Base-by-base conservation (phyloP, 176 grass and related monocot species). In the Avena eriantha region DNA sequence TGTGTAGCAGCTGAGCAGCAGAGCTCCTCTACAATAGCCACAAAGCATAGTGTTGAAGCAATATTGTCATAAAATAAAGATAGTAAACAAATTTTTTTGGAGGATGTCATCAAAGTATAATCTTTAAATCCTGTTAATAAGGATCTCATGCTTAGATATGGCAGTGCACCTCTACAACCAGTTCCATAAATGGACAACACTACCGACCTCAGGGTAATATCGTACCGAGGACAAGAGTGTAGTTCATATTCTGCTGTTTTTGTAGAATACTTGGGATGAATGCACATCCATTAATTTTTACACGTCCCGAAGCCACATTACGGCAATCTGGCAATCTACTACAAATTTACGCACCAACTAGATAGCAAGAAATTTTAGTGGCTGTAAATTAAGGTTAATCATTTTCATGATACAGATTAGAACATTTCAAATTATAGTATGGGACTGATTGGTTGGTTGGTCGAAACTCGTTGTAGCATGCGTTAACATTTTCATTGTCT, bases 1-100 rank as follows among this genome's bases (percentile, higher is more conserved):
- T 84, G 70, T 91, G 84, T 31, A 89, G 84, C 76, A 83, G 55
- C 36, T 85, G 85, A 46, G 72, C 54, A 84, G 74, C 75, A 77
- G 82, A 91, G 18, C 51, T 78, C 82, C 77, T 88, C 90, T 91
- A 69, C 69, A 91, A 85, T 64, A 81, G 80, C 5, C 17, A 85
- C 11, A 88, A 91, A 80, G n/a, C 65, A 80, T 59, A 18, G 46
- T 69, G 24, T 76, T 88, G 39, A 87, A 88, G 8, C 31, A 77
- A 76, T 12, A 58, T 54, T 21, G 43, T 7, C 12, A 69, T 2
- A 88, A 58, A 60, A 24, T 24, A 31, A 36, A 82, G 56, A 80
- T 34, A 80, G 68, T 49, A 1, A 26, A 56, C 8, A 21, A 24
- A 39, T 55, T 11, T 36, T 16, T n/a, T 80, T 50, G 15, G 15